phyloP scores from a whole-genome alignment of 805 yeast genomes.

The Saturnispora kantuleensis region DNA sequence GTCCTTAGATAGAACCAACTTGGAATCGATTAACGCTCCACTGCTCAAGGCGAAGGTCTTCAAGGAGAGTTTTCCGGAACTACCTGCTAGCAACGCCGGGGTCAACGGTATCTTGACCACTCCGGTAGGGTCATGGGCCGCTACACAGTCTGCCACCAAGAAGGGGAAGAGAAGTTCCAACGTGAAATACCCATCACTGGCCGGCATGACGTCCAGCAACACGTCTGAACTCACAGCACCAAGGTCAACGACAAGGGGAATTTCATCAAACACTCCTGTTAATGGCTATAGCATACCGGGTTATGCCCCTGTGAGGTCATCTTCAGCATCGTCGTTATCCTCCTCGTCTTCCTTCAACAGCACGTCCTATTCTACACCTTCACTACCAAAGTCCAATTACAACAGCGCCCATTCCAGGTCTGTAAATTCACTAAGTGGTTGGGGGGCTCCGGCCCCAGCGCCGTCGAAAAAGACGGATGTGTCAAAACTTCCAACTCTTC shows the following conservation, averaged over 20 bases:
- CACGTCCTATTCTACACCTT: neutral
- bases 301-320: constrained; percentile 21
- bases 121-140: constrained; percentile 2
- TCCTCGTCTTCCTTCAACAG: constrained; percentile 11
- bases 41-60: constrained; percentile 18
- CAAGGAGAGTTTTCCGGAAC: constrained; percentile 40
- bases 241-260: constrained; percentile 13
- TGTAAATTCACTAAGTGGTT: constrained; percentile 8
- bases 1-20: constrained; percentile 35
- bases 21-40: constrained; percentile 23
- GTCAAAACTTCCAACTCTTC: constrained; percentile 27
- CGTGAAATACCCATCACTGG: neutral
- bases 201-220: neutral
- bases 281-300: constrained; percentile 17
- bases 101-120: constrained; percentile 3
- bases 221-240: neutral
- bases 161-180: constrained; percentile 1
- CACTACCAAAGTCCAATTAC: neutral
- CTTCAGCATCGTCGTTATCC: constrained; percentile 23
- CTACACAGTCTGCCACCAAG: neutral
- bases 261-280: constrained; percentile 10
- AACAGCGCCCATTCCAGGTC: neutral
- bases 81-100: constrained; percentile 25
- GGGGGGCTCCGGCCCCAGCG: constrained; percentile 4
- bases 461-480: constrained; percentile 3